Evolutionary conservation across 2,329 filamentous ascomycete species (phyloP).

Genomic region (Coniochaeta hoffmannii): DNA sequence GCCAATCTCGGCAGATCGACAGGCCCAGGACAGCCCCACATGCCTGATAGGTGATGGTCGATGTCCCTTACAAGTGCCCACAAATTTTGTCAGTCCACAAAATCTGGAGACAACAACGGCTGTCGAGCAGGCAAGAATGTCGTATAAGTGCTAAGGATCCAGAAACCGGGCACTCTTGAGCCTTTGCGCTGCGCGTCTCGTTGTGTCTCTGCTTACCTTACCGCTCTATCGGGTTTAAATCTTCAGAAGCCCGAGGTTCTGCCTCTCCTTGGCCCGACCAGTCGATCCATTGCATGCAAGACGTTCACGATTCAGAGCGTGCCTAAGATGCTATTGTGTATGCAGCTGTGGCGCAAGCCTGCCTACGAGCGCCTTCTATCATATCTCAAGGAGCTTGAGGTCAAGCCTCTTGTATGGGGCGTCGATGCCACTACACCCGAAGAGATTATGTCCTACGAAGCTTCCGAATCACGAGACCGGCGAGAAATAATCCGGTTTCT

Average conservation of each 20-base stretch:
- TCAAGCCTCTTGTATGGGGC: slow-evolving; percentile 64
- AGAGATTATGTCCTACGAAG: slow-evolving; percentile 37
- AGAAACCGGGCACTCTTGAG: too few relatives aligned
- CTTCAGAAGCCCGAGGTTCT: too few relatives aligned
- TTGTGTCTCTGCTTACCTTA: too few relatives aligned
- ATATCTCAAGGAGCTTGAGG: slow-evolving; percentile 58
- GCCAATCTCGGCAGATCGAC: not conserved
- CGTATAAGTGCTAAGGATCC: too few relatives aligned
- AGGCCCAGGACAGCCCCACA: not conserved
- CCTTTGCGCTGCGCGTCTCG: too few relatives aligned
- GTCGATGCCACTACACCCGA: slow-evolving; percentile 30
- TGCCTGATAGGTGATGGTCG: not conserved
- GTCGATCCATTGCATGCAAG: too few relatives aligned
- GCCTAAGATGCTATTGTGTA: not conserved
- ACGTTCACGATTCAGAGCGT: not conserved
- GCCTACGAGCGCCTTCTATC: slow-evolving; percentile 54
- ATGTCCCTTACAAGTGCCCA: not conserved
- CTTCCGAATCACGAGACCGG: slow-evolving; percentile 33
- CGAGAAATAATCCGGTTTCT: slow-evolving; percentile 58
- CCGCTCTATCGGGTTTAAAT: too few relatives aligned
- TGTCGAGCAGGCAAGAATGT: too few relatives aligned
- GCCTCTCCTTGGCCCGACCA: too few relatives aligned
- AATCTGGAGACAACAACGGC: too few relatives aligned
- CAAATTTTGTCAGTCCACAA: not conserved
- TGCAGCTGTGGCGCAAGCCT: slow-evolving; percentile 69